A percentile compares a stretch with the other conserved stretches of the same genome.
phyloP scores from a whole-genome alignment of 2,329 filamentous ascomycete species.

The Aspergillus bombycis region DNA sequence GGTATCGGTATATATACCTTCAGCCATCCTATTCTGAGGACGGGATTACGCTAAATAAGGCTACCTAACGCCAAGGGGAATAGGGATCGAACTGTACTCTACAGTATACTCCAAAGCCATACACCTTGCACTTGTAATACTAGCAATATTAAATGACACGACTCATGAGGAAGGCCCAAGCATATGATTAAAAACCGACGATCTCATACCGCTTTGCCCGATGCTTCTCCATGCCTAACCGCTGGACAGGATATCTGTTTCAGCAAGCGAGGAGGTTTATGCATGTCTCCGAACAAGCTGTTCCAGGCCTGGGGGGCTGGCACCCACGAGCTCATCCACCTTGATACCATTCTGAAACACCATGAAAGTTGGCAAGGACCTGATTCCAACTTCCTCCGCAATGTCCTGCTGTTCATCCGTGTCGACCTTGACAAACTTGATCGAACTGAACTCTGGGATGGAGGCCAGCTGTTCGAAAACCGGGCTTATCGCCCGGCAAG shows the following conservation, averaged over 20 bases:
- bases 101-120: background rate
- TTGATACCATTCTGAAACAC: background rate
- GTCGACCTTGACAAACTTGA: background rate
- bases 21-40: background rate
- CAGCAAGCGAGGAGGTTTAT: background rate
- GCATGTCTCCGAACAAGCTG: background rate
- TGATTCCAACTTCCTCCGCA: background rate
- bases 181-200: background rate
- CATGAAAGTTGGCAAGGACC: background rate
- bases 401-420: background rate
- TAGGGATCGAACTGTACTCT: background rate
- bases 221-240: background rate
- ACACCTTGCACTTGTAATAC: background rate
- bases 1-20: too few relatives aligned
- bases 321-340: background rate
- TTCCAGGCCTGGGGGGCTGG: rapidly evolving
- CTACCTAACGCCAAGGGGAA: background rate
- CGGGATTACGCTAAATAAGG: too few relatives aligned
- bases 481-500: background rate
- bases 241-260: background rate
- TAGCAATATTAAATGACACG: background rate
- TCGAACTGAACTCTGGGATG: background rate
- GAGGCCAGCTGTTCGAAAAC: background rate
- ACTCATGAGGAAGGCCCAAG: background rate
- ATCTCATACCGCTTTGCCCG: background rate